These are phyloP conservation scores for Xylaria nigripes DNA, from an alignment of 495 filamentous ascomycete genomes.

Conservation along the genomic window DNA sequence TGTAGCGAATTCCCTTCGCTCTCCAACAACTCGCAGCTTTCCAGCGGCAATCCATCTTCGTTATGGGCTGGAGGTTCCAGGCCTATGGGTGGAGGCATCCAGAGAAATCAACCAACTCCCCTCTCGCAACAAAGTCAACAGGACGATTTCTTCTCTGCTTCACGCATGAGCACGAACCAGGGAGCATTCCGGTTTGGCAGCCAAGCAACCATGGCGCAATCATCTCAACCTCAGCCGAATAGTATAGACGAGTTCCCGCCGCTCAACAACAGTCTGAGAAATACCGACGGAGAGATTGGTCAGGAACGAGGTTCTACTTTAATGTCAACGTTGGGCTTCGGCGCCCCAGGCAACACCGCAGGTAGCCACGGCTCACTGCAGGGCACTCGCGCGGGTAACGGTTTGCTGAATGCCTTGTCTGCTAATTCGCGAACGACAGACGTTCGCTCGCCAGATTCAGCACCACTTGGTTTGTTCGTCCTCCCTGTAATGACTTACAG, in stretches of 20 bases:
- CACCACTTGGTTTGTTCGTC: slow-evolving; percentile 16
- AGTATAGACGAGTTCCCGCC: slow-evolving; percentile 82
- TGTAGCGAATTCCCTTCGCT: slow-evolving; percentile 77
- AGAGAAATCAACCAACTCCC: slow-evolving; percentile 56
- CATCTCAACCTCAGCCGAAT: slow-evolving; percentile 56
- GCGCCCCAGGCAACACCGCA: slow-evolving; percentile 31
- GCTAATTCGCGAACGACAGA: slow-evolving; percentile 39
- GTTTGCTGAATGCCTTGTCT: slow-evolving; percentile 51
- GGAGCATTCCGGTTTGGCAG: slow-evolving; percentile 50
- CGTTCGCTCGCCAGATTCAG: slow-evolving; percentile 32
- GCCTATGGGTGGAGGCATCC: slow-evolving; percentile 47
- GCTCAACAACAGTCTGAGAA: slow-evolving; percentile 51
- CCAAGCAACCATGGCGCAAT: slow-evolving; percentile 47
- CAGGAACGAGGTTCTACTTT: slow-evolving; percentile 57
- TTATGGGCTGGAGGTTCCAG: slow-evolving; percentile 52
- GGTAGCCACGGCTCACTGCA: slow-evolving; percentile 21
- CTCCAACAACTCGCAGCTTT: slow-evolving; percentile 58
- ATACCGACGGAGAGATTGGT: slow-evolving; percentile 59
- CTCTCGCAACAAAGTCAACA: slow-evolving; percentile 47
- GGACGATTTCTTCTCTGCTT: slow-evolving; percentile 52
- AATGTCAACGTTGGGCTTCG: slow-evolving; percentile 60
- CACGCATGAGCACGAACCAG: slow-evolving; percentile 49
- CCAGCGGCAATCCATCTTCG: slow-evolving; percentile 34
- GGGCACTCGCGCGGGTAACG: slow-evolving; percentile 39
- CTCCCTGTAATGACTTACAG: not conserved